Conservation (phyloP, 306 rosid species). For the Cucumis sativus region DNA sequence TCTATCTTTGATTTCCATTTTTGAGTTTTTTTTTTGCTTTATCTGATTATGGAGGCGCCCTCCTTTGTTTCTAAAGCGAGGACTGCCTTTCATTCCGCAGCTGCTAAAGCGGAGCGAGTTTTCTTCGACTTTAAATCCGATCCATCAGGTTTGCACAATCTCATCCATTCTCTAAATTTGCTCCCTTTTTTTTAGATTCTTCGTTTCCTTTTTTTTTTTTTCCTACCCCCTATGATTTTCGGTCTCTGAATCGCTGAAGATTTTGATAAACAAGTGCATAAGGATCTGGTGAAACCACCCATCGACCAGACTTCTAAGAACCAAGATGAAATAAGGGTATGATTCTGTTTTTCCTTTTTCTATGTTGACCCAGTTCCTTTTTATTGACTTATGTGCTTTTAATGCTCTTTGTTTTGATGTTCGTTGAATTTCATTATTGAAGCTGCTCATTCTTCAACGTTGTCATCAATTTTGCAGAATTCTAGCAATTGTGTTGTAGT, state of each 20-base stretch:
- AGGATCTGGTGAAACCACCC: conserved; percentile 15
- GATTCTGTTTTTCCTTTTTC: not conserved
- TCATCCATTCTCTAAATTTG: conserved; percentile 15
- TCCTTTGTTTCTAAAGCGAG: conserved; percentile 90
- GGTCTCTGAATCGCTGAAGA: conserved; percentile 29
- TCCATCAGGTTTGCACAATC: conserved; percentile 23
- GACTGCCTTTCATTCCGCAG: conserved; percentile 93
- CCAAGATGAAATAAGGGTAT: conserved; percentile 42
- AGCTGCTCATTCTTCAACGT: not conserved
- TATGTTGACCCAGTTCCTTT: not conserved
- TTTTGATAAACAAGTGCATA: conserved; percentile 34
- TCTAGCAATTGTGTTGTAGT: not conserved
- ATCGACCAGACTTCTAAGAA: conserved; percentile 23
- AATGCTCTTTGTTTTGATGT: not conserved
- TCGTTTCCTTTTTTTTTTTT: not conserved
- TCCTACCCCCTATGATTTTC: not conserved
- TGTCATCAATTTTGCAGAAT: not conserved
- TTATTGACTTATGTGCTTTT: not conserved
- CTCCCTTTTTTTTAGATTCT: conserved; percentile 15
- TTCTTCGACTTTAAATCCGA: conserved; percentile 70
- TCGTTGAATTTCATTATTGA: conserved; percentile 1
- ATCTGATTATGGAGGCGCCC: conserved; percentile 59
- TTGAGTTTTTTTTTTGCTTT: not conserved
- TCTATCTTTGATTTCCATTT: not conserved
- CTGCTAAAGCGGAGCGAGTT: conserved; percentile 97